phyloP scores from a whole-genome alignment of 2,329 filamentous ascomycete genomes.

The Trichoderma afroharzianum region DNA sequence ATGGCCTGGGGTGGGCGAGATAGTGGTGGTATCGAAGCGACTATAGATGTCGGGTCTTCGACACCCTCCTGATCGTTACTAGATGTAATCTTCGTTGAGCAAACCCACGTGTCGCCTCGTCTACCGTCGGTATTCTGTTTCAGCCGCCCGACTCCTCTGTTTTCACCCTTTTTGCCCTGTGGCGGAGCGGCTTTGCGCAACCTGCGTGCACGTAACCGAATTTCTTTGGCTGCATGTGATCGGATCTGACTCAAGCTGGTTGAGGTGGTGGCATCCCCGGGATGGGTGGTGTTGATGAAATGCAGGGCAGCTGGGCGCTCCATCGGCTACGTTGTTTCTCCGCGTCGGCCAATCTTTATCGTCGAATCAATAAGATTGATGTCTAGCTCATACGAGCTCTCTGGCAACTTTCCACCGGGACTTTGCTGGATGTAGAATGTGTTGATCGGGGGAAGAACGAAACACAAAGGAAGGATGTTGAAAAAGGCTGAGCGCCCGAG shows the following conservation, averaged over 20 bases:
- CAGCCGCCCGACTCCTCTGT: accelerated
- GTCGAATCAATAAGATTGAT: background rate
- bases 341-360: background rate
- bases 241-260: background rate
- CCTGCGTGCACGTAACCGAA: background rate
- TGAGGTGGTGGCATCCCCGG: background rate
- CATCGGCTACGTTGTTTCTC: background rate
- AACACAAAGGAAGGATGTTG: background rate
- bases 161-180: background rate
- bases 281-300: background rate
- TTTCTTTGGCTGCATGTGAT: background rate
- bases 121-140: background rate
- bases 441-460: background rate
- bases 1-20: background rate
- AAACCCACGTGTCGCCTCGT: background rate
- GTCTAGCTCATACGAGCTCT: background rate
- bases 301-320: background rate
- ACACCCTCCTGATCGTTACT: background rate
- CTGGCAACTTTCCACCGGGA: accelerated
- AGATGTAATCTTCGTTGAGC: background rate
- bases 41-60: background rate
- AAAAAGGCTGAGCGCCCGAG: background rate
- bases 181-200: background rate
- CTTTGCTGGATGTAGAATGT: background rate
- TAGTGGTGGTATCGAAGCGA: accelerated